Evolutionary conservation across 768 basidiomycete genomes (phyloP).

Genomic region (Suillus clintonianus): DNA sequence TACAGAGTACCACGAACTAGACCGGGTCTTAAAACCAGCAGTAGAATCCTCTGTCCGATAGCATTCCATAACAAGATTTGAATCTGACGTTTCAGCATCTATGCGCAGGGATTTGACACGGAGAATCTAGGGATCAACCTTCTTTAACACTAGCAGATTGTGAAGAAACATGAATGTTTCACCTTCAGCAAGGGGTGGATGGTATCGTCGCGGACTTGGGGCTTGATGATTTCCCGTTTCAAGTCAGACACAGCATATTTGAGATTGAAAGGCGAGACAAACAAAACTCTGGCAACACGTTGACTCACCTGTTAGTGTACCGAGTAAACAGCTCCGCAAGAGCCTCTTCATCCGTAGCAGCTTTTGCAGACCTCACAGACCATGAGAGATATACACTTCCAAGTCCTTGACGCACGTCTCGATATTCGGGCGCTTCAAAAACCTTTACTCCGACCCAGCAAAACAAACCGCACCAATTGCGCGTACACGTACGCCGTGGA

Average conservation of each 20-base stretch:
- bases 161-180: neutral
- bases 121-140: neutral
- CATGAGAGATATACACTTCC: neutral
- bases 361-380: neutral
- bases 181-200: neutral
- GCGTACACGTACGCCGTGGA: neutral
- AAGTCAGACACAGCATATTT: neutral
- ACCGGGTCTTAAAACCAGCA: neutral
- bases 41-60: neutral
- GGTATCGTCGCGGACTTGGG: neutral
- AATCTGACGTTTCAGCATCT: neutral
- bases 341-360: neutral
- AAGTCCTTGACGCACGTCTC: neutral
- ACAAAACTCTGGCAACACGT: neutral
- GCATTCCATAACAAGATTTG: neutral
- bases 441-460: neutral
- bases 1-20: neutral
- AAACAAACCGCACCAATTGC: neutral
- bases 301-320: neutral
- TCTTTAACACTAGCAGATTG: neutral
- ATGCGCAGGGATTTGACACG: too few species aligned
- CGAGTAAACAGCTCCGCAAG: neutral
- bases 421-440: neutral
- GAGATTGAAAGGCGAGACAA: neutral
- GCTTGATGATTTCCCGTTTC: neutral